phyloP scores from a whole-genome alignment of 306 rosid genomes.

The Carpinus viminea region DNA sequence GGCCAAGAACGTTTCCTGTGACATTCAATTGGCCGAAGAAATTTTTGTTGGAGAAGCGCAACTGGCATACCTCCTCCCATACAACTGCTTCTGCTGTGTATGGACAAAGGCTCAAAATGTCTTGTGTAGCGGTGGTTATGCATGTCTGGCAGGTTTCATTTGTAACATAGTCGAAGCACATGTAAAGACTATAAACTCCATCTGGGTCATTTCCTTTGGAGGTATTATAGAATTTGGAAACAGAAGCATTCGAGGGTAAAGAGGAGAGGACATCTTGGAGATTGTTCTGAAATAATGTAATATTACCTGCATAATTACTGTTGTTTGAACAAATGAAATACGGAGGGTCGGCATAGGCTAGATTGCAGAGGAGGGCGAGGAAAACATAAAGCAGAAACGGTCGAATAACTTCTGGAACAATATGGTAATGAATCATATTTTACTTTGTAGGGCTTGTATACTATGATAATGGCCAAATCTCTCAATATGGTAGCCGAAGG shows the following conservation, averaged over 20 bases:
- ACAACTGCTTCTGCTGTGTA: conserved; percentile 46
- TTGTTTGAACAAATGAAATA: conserved; percentile 32
- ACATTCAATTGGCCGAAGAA: conserved; percentile 48
- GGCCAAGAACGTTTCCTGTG: conserved; percentile 27
- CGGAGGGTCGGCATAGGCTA: conserved; percentile 24
- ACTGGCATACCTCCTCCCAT: conserved; percentile 59
- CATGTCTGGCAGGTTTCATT: conserved; percentile 39
- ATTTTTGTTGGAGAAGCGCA: conserved; percentile 47
- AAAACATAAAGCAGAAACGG: conserved; percentile 22
- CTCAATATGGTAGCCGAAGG: neutral
- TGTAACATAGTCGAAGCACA: conserved; percentile 44
- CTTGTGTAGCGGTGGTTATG: conserved; percentile 34
- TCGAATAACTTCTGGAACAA: conserved; percentile 14
- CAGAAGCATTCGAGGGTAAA: conserved; percentile 34
- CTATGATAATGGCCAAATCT: neutral
- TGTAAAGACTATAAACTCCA: conserved; percentile 29
- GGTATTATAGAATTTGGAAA: conserved; percentile 29
- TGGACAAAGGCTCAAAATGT: conserved; percentile 40
- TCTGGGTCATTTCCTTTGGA: conserved; percentile 29
- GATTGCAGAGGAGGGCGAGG: neutral
- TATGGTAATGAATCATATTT: conserved; percentile 18
- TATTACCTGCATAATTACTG: conserved; percentile 13
- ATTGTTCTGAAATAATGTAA: conserved; percentile 27
- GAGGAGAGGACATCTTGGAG: conserved; percentile 24
- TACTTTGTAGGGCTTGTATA: neutral